Base-by-base conservation (phyloP, 139 green algal genomes). In the Chlorella sp. region DNA sequence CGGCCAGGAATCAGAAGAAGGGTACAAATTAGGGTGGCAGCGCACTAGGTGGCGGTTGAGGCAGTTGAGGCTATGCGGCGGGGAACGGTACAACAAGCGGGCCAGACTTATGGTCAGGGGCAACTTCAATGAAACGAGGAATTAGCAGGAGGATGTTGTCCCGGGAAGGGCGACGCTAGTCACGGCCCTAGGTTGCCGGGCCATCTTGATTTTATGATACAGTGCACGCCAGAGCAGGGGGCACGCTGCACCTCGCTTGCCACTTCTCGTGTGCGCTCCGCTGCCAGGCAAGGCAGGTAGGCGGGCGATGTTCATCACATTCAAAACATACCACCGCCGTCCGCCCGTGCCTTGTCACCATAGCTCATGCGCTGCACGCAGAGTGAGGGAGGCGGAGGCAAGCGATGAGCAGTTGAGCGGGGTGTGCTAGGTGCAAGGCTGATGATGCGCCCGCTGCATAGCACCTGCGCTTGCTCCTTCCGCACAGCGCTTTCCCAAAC, bases 281-380 rank as follows among this genome's bases (percentile, higher is more conserved):
- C 64, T 32, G 21, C 5, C 21, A 71, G 64, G 21, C 64, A 71
- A 18, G 64, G 64, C 64, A 30, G 16, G 64, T 14, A 30, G 64
- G 64, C 64, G 64, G 21, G 64, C 24, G 64, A 9, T n/a, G n/a
- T 26, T 28, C 24, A 32, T 85, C 79, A 85, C 42, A 85, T 40
- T 42, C 79, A 42, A 12, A 85, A 39, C 39, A 19, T 40, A 68
- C 66, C n/a, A 0, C 66, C 26, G 0, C 83, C 64, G 5, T 57
- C 18, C 57, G 78, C 57, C 36, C 30, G 24, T 0, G 60, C 86
- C 36, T 48, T 48, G 76, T 90, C 86, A 26, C 79, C 76, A 36
- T 90, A 90, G 19, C 53, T 85, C 86, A 90, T 90, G 30, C 86
- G 64, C 86, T 90, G 77, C 86, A 86, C 21, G 4, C 2, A 34